phyloP scores from a whole-genome alignment of 441 rosid genomes.

The Croton setiger region DNA sequence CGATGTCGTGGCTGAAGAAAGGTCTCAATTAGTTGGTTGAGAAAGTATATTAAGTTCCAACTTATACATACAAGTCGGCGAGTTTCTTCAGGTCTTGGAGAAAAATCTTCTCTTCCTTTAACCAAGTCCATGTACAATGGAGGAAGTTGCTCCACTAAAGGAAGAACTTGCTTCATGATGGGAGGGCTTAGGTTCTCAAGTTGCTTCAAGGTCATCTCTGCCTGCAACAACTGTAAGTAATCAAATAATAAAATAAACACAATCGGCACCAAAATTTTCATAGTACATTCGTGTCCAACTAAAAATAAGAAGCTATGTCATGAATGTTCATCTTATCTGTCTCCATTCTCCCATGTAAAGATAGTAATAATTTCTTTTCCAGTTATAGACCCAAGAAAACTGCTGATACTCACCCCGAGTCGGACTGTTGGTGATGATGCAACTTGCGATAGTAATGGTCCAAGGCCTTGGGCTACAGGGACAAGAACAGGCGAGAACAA shows the following conservation, averaged over 20 bases:
- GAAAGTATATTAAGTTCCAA: neutral
- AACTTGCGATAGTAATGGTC: slow-evolving; percentile 77
- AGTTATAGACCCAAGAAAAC: neutral
- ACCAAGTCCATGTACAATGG: slow-evolving; percentile 88
- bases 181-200: slow-evolving; percentile 87
- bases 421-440: slow-evolving; percentile 71
- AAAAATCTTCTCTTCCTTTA: slow-evolving; percentile 90
- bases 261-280: neutral
- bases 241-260: neutral
- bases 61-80: slow-evolving; percentile 73
- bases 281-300: neutral
- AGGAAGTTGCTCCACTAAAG: slow-evolving; percentile 91
- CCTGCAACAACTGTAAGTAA: slow-evolving; percentile 44
- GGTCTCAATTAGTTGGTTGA: neutral
- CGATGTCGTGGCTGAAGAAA: neutral
- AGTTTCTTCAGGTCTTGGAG: slow-evolving; percentile 96
- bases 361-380: neutral
- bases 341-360: slow-evolving; percentile 6
- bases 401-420: slow-evolving; percentile 57
- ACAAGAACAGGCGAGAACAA: slow-evolving; percentile 90
- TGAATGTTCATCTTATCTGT: neutral
- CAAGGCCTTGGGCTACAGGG: slow-evolving; percentile 89
- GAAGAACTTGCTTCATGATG: slow-evolving; percentile 91
- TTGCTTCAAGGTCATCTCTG: slow-evolving; percentile 92
- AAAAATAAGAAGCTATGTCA: neutral